Evolutionary conservation across 352 stramenopile species (phyloP).

Genomic region (Phytophthora ramorum): DNA sequence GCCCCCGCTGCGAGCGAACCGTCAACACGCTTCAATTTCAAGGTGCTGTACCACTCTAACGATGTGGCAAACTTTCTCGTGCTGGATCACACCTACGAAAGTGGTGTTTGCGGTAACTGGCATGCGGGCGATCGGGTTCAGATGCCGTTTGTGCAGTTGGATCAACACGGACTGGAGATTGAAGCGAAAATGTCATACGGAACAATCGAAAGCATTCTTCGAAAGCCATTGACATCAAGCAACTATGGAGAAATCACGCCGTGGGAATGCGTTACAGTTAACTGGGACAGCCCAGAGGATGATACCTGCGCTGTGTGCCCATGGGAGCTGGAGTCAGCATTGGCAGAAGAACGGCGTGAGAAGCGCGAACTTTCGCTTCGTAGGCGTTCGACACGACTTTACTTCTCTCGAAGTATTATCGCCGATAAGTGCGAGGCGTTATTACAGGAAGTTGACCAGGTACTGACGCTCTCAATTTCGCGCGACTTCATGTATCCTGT

Average conservation of each 20-base stretch:
- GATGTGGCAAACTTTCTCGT: slow-evolving; percentile 88
- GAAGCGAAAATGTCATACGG: slow-evolving; percentile 69
- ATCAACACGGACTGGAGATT: slow-evolving; percentile 65
- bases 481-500: slow-evolving; percentile 87
- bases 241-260: slow-evolving; percentile 45
- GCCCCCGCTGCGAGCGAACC: slow-evolving; percentile 39
- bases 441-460: slow-evolving; percentile 60
- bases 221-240: slow-evolving; percentile 36
- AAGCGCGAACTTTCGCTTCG: slow-evolving; percentile 55
- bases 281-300: slow-evolving; percentile 77
- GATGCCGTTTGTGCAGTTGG: slow-evolving; percentile 75
- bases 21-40: slow-evolving; percentile 66
- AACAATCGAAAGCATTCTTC: slow-evolving; percentile 54
- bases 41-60: slow-evolving; percentile 76
- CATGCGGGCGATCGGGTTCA: slow-evolving; percentile 74
- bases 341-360: slow-evolving; percentile 32
- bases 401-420: slow-evolving; percentile 59
- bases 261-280: slow-evolving; percentile 80
- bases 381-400: slow-evolving; percentile 46
- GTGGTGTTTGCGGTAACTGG: slow-evolving; percentile 76
- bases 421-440: slow-evolving; percentile 54
- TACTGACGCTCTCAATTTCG: slow-evolving; percentile 76
- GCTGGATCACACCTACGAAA: slow-evolving; percentile 84
- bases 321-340: slow-evolving; percentile 79
- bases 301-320: slow-evolving; percentile 74